Evolutionary conservation across 2,329 filamentous ascomycete genomes (phyloP), one percentile per base, ranked within the genome.

Genomic region (Cordyceps militaris): DNA sequence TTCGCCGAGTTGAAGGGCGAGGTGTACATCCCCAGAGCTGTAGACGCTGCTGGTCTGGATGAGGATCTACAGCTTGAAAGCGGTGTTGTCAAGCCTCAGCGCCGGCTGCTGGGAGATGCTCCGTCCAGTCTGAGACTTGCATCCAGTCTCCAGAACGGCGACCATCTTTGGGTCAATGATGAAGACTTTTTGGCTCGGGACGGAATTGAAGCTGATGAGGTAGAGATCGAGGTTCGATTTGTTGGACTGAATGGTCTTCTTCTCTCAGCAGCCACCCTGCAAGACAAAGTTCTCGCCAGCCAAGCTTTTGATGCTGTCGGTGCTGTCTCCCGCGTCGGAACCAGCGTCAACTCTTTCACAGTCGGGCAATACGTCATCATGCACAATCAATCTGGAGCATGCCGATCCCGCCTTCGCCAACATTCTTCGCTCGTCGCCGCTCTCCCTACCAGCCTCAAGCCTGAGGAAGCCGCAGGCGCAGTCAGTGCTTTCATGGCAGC

Each of bases 381-480:
- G 38, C 38, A 40, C 38, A 40, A 19, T 40, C 38, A 40, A 40
- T 2, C 38, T 19, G 38, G 38, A 40, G 38, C 38, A 40, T 40
- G 38, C n/a, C 38, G 38, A 40, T 40, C 38, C 38, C 38, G n/a
- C n/a, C 38, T 51, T 16, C 48, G 48, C n/a, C 30, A 36, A 36
- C 23, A 23, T 51, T 14, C 32, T n/a, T 30, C 48, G 32, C 19
- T 51, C 7, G 48, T 51, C 30, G 19, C 44, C 47, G 55, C 21
- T 71, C 71, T 3, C 69, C 66, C 2, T 64, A 64, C 50, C 64
- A 66, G 13, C n/a, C 48, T 51, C 19, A n/a, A 36, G 14, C 34
- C 48, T 24, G 14, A 38, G 26, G 48, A 51, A 8, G 48, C 48
- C 13, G 30, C 32, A 24, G 14, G 21, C 16, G 19, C 32, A 10